These are phyloP conservation scores for Taiwanofungus camphoratus DNA, from an alignment of 1,284 basidiomycete genomes.

Conservation along the genomic window DNA sequence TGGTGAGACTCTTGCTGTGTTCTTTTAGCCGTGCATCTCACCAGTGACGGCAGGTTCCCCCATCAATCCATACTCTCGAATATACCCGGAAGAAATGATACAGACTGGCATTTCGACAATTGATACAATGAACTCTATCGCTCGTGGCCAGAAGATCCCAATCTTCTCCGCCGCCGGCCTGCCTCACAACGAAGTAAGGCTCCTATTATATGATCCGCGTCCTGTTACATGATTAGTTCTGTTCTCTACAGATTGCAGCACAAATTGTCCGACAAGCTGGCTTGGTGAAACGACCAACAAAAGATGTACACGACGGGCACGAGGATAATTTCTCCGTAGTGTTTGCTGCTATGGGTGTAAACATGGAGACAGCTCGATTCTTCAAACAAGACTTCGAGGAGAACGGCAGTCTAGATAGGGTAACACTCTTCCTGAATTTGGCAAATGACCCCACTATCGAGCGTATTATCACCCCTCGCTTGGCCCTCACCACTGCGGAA, in stretches of 20 bases:
- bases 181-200: constrained; percentile 90
- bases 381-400: constrained; percentile 99
- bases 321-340: constrained; percentile 99
- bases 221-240: constrained; percentile 3
- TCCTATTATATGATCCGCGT: background rate
- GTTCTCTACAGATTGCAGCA: constrained; percentile 79
- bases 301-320: constrained; percentile 97
- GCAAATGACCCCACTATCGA: constrained; percentile 99
- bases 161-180: constrained; percentile 99
- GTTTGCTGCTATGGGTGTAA: constrained; percentile 99
- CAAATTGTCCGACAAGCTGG: constrained; percentile 99
- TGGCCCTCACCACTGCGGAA: constrained; percentile 97
- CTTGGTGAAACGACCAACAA: constrained; percentile 90
- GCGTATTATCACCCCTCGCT: constrained; percentile 98
- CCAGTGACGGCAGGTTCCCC: constrained; percentile 69
- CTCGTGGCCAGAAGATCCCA: constrained; percentile 99
- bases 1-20: constrained; percentile 48
- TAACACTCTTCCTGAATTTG: constrained; percentile 97
- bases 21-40: background rate
- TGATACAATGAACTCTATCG: constrained; percentile 99
- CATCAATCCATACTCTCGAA: constrained; percentile 98
- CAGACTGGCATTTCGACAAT: constrained; percentile 99
- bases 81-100: constrained; percentile 99
- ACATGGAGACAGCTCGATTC: constrained; percentile 99
- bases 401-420: constrained; percentile 96